Conservation (phyloP, 352 stramenopile species). For the Pythium sp. region DNA sequence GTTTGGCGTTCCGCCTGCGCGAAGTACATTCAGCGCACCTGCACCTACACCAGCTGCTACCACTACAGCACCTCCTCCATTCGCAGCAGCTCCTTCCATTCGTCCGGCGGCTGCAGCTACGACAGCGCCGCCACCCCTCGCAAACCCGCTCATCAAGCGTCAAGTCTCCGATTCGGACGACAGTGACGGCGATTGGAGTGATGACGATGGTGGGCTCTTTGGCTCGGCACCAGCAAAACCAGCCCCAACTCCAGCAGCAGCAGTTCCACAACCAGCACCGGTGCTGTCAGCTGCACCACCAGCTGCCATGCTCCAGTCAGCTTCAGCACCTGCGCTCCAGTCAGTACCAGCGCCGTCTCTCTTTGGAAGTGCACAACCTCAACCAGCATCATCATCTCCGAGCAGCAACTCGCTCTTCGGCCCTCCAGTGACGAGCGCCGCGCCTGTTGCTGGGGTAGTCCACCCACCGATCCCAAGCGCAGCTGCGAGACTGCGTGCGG, state of each 20-base stretch:
- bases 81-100: not conserved
- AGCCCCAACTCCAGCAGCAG: slow-evolving; percentile 16
- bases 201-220: slow-evolving; percentile 53
- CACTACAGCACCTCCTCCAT: slow-evolving; percentile 8
- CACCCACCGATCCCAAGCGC: slow-evolving; percentile 51
- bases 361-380: slow-evolving; percentile 17
- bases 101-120: not conserved
- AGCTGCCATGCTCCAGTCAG: slow-evolving; percentile 10
- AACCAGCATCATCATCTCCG: not conserved
- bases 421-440: slow-evolving; percentile 18
- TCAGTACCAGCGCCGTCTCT: slow-evolving; percentile 18
- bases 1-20: slow-evolving; percentile 43
- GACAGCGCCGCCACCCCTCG: slow-evolving; percentile 23
- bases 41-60: slow-evolving; percentile 10
- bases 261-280: not conserved
- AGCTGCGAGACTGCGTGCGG: slow-evolving; percentile 42
- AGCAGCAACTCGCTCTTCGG: slow-evolving; percentile 22
- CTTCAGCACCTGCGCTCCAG: slow-evolving; percentile 5
- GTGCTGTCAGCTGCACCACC: slow-evolving; percentile 4
- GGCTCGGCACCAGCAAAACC: slow-evolving; percentile 33
- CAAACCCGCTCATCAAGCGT: slow-evolving; percentile 37
- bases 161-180: slow-evolving; percentile 47
- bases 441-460: slow-evolving; percentile 17
- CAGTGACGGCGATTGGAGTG: slow-evolving; percentile 64
- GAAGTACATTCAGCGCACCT: slow-evolving; percentile 12